Evolutionary conservation across 2,329 filamentous ascomycete species (phyloP).

Genomic region (Claviceps monticola): DNA sequence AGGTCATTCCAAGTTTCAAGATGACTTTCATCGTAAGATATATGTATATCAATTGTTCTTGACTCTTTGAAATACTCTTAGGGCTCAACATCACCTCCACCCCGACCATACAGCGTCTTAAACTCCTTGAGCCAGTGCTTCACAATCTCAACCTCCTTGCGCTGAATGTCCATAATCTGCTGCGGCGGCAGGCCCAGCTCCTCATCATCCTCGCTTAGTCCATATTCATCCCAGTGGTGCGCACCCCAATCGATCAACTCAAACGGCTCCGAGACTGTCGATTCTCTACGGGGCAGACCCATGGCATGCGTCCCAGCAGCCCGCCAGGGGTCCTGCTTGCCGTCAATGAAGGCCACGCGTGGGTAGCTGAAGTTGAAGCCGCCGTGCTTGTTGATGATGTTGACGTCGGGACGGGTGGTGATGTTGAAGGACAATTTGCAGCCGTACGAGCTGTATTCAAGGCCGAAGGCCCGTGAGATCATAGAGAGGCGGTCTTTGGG

Average conservation of each 20-base stretch:
- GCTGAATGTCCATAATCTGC: constrained; percentile 45
- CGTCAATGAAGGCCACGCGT: constrained; percentile 63
- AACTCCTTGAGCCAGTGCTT: constrained; percentile 52
- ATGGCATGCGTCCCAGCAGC: constrained; percentile 57
- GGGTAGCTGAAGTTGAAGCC: constrained; percentile 59
- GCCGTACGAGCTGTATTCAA: constrained; percentile 46
- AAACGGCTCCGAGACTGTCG: constrained; percentile 53
- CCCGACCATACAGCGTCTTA: not conserved
- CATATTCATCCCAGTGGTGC: constrained; percentile 71
- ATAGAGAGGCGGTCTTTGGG: constrained; percentile 51
- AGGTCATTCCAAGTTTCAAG: no score
- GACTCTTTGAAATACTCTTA: not conserved
- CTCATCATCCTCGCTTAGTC: constrained; percentile 32
- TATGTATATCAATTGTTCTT: no score
- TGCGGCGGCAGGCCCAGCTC: constrained; percentile 47
- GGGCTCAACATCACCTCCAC: not conserved
- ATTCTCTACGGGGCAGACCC: constrained; percentile 40
- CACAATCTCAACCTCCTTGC: constrained; percentile 46
- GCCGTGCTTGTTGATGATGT: constrained; percentile 62
- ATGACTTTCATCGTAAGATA: no score
- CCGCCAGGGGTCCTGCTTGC: constrained; percentile 69
- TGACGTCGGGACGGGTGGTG: constrained; percentile 44
- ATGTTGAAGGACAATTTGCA: constrained; percentile 62
- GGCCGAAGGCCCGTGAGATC: constrained; percentile 54
- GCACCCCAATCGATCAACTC: constrained; percentile 61